phyloP scores from a whole-genome alignment of 208 protist species.

The Crithidia acanthocephali region DNA sequence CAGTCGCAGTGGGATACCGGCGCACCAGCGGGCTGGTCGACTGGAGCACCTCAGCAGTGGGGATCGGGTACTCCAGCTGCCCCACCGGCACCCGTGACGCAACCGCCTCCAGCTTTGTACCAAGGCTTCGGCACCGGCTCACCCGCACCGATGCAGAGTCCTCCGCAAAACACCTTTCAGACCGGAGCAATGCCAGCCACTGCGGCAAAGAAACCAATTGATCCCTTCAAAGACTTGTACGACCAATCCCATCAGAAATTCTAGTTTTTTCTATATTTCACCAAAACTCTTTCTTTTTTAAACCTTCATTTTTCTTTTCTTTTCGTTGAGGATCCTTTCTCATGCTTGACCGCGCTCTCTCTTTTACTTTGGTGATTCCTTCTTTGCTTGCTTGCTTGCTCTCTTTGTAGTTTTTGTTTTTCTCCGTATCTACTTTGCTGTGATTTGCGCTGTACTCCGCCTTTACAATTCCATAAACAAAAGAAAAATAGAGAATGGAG shows the following conservation, averaged over 20 bases:
- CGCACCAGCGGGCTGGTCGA: slow-evolving; percentile 29
- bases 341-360: not conserved
- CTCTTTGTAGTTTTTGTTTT: too few species aligned
- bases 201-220: slow-evolving; percentile 23
- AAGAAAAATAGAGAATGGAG: too few species aligned
- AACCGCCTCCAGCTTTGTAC: not conserved
- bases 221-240: slow-evolving; percentile 65
- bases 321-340: slow-evolving; percentile 5
- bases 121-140: not conserved
- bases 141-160: not conserved
- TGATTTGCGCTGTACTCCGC: too few species aligned
- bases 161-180: not conserved
- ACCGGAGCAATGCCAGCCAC: not conserved
- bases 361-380: slow-evolving; percentile 1
- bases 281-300: slow-evolving; percentile 14
- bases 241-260: slow-evolving; percentile 20
- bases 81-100: not conserved
- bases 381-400: not conserved
- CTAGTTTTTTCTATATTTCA: not conserved
- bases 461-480: too few species aligned
- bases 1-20: slow-evolving; percentile 19
- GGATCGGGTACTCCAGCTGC: slow-evolving; percentile 4
- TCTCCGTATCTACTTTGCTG: too few species aligned
- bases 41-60: slow-evolving; percentile 28
- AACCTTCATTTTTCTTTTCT: not conserved